Evolutionary conservation across 2,329 filamentous ascomycete genomes (phyloP).

Genomic region (Phialophora expanda): DNA sequence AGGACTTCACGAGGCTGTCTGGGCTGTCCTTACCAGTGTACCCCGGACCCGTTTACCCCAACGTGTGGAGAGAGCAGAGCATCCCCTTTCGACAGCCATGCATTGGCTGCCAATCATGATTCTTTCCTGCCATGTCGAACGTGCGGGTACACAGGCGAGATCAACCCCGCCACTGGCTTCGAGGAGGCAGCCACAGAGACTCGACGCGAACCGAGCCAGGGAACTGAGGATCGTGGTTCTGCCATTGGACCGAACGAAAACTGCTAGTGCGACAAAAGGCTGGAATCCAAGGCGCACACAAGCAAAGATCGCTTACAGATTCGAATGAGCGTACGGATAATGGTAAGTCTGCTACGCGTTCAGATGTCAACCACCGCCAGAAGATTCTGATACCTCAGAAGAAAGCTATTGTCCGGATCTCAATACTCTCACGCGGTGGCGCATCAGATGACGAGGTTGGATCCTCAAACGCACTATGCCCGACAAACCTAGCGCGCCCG

Average conservation of each 20-base stretch:
- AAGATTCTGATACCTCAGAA: conserved; percentile 40
- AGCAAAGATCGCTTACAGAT: neutral
- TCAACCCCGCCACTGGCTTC: neutral
- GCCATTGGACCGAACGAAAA: neutral
- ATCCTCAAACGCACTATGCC: conserved; percentile 49
- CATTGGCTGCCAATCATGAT: neutral
- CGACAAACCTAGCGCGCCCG: conserved; percentile 46
- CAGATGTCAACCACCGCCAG: neutral
- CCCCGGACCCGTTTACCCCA: conserved; percentile 10
- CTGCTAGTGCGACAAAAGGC: neutral
- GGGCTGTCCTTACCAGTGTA: too few species aligned
- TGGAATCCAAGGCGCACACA: neutral
- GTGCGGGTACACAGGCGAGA: conserved; percentile 5
- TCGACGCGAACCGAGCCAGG: neutral
- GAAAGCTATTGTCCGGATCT: conserved; percentile 51
- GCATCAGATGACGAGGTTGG: conserved; percentile 43
- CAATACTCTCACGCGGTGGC: conserved; percentile 47
- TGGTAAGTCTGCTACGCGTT: neutral
- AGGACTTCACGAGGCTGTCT: conserved; percentile 1
- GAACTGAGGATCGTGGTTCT: neutral
- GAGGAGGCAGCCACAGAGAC: neutral
- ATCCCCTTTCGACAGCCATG: conserved; percentile 1
- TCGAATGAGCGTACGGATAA: neutral
- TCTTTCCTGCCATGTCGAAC: neutral
- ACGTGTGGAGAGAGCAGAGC: conserved; percentile 10